Conservation (phyloP, 331 rosid genomes). For the Ulmus americana region DNA sequence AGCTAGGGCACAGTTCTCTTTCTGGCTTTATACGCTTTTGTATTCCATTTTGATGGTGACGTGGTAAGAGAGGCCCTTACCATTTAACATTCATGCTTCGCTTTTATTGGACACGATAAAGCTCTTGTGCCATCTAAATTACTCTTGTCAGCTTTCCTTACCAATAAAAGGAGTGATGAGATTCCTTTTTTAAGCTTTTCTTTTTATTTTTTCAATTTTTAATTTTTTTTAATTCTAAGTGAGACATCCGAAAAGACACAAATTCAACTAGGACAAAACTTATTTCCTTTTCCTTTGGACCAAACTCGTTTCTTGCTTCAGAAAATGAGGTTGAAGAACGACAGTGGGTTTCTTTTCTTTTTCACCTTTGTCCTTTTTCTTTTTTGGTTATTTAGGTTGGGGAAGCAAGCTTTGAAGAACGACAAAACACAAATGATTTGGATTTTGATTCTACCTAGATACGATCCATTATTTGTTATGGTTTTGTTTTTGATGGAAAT, state of each 20-base stretch:
- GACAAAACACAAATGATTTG: not conserved
- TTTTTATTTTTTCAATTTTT: not conserved
- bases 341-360: not conserved
- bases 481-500: too few species aligned
- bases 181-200: constrained; percentile 22
- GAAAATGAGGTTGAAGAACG: not conserved
- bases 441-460: too few species aligned
- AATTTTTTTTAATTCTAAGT: not conserved
- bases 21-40: not conserved
- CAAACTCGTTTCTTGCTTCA: not conserved
- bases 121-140: constrained; percentile 29
- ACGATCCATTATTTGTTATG: too few species aligned
- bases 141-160: constrained; percentile 30
- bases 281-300: constrained; percentile 21
- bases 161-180: constrained; percentile 20
- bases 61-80: constrained; percentile 15
- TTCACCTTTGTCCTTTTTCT: not conserved
- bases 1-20: too few species aligned
- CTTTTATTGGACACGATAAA: constrained; percentile 31
- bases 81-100: constrained; percentile 25
- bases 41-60: constrained; percentile 18
- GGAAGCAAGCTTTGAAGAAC: not conserved
- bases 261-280: constrained; percentile 17
- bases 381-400: not conserved
- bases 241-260: constrained; percentile 21